Percentiles rank a stretch among this genome's conserved stretches.
phyloP scores from a whole-genome alignment of 352 stramenopile genomes.

The Pythium utonaiense region DNA sequence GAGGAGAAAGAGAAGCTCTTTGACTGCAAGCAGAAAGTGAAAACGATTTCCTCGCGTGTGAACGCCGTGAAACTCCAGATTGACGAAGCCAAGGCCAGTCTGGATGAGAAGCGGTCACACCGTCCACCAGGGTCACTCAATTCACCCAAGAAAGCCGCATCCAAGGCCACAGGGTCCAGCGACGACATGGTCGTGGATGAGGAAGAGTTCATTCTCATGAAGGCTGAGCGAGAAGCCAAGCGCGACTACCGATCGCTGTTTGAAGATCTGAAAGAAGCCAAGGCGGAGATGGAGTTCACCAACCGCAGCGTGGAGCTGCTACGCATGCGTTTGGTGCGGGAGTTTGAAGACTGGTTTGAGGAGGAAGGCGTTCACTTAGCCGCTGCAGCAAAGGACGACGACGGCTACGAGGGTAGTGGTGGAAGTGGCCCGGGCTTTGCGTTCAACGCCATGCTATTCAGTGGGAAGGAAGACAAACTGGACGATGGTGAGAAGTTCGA shows the following conservation, averaged over 20 bases:
- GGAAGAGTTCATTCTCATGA: constrained; percentile 90
- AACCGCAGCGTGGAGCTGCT: constrained; percentile 67
- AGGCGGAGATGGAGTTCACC: constrained; percentile 61
- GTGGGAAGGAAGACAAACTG: constrained; percentile 66
- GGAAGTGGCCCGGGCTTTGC: constrained; percentile 2
- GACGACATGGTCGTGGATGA: constrained; percentile 87
- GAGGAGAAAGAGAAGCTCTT: constrained; percentile 77
- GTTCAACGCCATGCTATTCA: constrained; percentile 14
- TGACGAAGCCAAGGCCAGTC: constrained; percentile 48
- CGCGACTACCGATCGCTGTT: constrained; percentile 81
- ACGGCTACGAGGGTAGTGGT: constrained; percentile 9
- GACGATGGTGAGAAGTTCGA: constrained; percentile 92
- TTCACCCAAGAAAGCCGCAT: background rate
- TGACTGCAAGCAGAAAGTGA: constrained; percentile 66
- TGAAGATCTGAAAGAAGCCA: constrained; percentile 81
- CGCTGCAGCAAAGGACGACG: constrained; percentile 35
- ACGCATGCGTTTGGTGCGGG: constrained; percentile 68
- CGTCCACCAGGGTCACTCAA: constrained; percentile 5
- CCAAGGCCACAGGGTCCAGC: constrained; percentile 13
- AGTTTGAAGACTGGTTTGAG: constrained; percentile 86
- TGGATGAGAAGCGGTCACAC: constrained; percentile 64
- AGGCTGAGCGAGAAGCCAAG: constrained; percentile 79
- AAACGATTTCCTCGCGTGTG: constrained; percentile 65
- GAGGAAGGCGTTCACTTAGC: constrained; percentile 37
- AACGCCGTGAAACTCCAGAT: constrained; percentile 81